These are phyloP conservation scores for Aureobasidium musti DNA, from an alignment of 2,329 filamentous ascomycete species.

Conservation along the genomic window DNA sequence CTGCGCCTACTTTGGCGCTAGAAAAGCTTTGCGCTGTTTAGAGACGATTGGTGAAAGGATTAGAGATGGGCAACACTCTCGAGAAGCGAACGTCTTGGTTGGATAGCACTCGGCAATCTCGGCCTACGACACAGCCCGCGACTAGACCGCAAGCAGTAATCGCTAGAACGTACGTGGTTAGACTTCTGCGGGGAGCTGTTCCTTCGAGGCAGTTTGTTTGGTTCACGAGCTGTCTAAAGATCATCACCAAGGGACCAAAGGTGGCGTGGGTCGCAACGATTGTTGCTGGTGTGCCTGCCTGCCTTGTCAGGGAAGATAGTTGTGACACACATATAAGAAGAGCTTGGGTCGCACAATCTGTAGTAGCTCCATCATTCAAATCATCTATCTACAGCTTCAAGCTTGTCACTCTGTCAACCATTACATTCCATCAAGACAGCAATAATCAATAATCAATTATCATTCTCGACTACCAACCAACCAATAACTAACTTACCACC, in stretches of 20 bases:
- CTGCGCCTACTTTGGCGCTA: slow-evolving; percentile 9
- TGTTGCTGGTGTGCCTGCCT: slow-evolving; percentile 27
- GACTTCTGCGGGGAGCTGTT: not conserved
- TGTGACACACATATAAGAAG: slow-evolving; percentile 23
- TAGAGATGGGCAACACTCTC: slow-evolving; percentile 15
- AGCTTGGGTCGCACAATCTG: slow-evolving; percentile 11
- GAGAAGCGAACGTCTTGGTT: slow-evolving; percentile 9
- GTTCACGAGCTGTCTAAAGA: slow-evolving; percentile 17
- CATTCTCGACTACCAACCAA: slow-evolving; percentile 6
- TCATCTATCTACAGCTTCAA: not conserved
- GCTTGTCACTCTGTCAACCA: slow-evolving; percentile 11
- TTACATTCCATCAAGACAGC: slow-evolving; percentile 11
- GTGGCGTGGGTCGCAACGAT: slow-evolving; percentile 22
- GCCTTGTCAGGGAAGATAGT: slow-evolving; percentile 6
- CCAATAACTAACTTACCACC: not conserved
- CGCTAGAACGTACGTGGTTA: not conserved
- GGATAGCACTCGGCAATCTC: slow-evolving; percentile 19
- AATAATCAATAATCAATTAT: not conserved
- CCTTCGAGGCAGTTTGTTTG: slow-evolving; percentile 20
- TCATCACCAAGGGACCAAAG: slow-evolving; percentile 3
- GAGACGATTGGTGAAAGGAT: not conserved
- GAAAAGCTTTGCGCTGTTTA: not conserved
- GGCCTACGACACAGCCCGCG: slow-evolving; percentile 13
- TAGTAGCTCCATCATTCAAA: slow-evolving; percentile 1
- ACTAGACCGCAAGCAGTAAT: not conserved